Evolutionary conservation across 306 rosid species (phyloP), one percentile per base, ranked within the genome.

Genomic region (Hippophae rhamnoides): DNA sequence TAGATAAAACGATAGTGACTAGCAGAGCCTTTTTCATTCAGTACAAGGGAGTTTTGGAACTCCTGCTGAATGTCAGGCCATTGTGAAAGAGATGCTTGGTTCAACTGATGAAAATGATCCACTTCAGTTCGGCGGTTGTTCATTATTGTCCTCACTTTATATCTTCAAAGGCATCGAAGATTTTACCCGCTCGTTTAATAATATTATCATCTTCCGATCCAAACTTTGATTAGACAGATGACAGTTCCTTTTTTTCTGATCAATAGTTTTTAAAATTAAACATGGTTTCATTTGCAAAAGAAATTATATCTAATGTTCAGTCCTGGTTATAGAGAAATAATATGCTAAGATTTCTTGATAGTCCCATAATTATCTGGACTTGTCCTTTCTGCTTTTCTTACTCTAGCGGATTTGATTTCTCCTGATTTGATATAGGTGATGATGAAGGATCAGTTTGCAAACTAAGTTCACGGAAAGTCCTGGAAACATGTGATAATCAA

Each of bases 51-150:
- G 83, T 64, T 85, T 83, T 57, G 94, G 98, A 59, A 83, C 85
- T 74, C 79, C 83, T 60, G 59, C 78, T 46, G 95, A 90, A 69
- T 95, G 96, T 18, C 95, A 81, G 71, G 58, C 77, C 63, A 81
- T 90, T 13, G 95, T 90, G 55, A 78, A 60, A 64, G 98, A 90
- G 84, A 90, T 90, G 95, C 96, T 87, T 54, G 95, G 98, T 47
- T 52, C 95, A 72, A 87, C 96, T 1, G 98, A 90, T 61, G 98
- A 87, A 79, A 90, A 90, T 47, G 98, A 90, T 78, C 95, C 95
- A 54, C 96, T 87, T 79, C 98, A 90, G 97, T 96, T 69, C 63
- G 71, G 51, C 40, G 60, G 61, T n/a, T 11, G 27, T 27, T 61
- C 47, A 6, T 45, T 25, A 66, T 70, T 68, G 53, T 61, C 44